Conservation (phyloP, 139 green algal genomes). For the Chlamydomonas asymmetrica region DNA sequence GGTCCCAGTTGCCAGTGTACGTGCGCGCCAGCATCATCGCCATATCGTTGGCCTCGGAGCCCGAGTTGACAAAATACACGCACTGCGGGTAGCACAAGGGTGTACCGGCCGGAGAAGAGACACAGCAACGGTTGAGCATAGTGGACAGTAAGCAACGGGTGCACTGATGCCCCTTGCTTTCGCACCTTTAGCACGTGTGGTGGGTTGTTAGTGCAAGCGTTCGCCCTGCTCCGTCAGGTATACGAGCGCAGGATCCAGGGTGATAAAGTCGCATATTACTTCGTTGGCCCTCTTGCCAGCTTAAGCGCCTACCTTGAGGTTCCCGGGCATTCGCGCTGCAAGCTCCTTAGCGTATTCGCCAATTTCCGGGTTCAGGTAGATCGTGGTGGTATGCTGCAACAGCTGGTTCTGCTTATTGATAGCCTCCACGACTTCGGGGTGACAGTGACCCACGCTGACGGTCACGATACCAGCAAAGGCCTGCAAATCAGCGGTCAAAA, state of each 20-base stretch:
- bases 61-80: slow-evolving; percentile 87
- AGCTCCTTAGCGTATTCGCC: slow-evolving; percentile 83
- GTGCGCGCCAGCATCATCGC: slow-evolving; percentile 78
- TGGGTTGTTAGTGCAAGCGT: too few species aligned
- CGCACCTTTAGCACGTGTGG: too few species aligned
- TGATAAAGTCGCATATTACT: too few species aligned
- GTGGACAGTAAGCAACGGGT: neutral
- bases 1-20: slow-evolving; percentile 85
- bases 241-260: too few species aligned
- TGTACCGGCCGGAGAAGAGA: neutral
- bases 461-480: slow-evolving; percentile 98
- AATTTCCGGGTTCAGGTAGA: slow-evolving; percentile 85
- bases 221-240: too few species aligned
- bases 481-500: too few species aligned
- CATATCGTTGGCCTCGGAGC: slow-evolving; percentile 88
- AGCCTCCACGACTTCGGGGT: slow-evolving; percentile 72
- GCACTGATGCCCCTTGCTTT: neutral
- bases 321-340: slow-evolving; percentile 72
- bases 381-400: slow-evolving; percentile 87
- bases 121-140: neutral
- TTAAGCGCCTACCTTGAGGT: slow-evolving; percentile 74
- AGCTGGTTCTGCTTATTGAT: slow-evolving; percentile 60
- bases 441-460: slow-evolving; percentile 88
- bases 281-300: too few species aligned
- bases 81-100: slow-evolving; percentile 17